phyloP scores from a whole-genome alignment of 352 stramenopile genomes.

The Phytophthora podocarpi region DNA sequence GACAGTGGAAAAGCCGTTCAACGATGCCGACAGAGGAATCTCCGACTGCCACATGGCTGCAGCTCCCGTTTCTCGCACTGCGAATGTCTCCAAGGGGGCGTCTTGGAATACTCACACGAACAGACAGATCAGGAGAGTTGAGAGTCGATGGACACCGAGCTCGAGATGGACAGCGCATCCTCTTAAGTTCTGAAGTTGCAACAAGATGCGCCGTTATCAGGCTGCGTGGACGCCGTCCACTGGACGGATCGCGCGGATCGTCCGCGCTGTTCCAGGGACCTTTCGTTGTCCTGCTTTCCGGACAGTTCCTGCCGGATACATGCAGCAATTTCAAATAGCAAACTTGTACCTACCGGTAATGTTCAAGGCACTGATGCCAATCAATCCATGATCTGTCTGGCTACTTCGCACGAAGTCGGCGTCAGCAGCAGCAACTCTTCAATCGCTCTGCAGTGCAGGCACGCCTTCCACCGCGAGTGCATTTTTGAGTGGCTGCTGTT shows the following conservation, averaged over 20 bases:
- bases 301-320: too few relatives aligned
- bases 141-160: neutral
- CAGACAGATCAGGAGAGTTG: neutral
- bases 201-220: slow-evolving; percentile 27
- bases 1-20: slow-evolving; percentile 25
- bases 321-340: too few relatives aligned
- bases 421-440: slow-evolving; percentile 19
- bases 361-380: slow-evolving; percentile 20
- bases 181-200: slow-evolving; percentile 35
- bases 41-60: slow-evolving; percentile 7
- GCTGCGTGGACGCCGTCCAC: too few relatives aligned
- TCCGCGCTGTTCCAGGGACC: too few relatives aligned
- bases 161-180: slow-evolving; percentile 11
- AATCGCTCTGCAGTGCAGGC: slow-evolving; percentile 61
- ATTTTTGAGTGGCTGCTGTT: slow-evolving; percentile 80
- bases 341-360: too few relatives aligned
- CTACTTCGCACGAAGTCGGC: slow-evolving; percentile 16
- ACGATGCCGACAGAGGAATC: slow-evolving; percentile 5
- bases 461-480: slow-evolving; percentile 76
- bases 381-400: slow-evolving; percentile 58
- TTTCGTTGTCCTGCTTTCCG: too few relatives aligned
- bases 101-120: slow-evolving; percentile 27
- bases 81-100: neutral
- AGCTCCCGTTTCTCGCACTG: neutral
- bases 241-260: too few relatives aligned